Percentiles rank a stretch among this genome's conserved stretches.
Conservation (phyloP, 73 alveolate species). For the Loxodes magnus region DNA sequence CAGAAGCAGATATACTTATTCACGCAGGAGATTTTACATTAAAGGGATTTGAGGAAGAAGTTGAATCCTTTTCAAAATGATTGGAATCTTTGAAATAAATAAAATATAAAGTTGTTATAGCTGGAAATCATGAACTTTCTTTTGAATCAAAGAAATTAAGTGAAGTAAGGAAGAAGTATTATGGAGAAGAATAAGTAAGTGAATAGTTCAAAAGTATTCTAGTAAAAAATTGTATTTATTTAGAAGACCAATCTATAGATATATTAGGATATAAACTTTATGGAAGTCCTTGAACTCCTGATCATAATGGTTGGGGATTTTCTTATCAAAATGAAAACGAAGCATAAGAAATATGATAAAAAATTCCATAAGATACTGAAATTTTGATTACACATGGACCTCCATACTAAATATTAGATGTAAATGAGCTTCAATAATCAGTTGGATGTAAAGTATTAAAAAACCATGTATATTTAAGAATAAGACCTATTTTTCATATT, state of each 20-base stretch:
- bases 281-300: slow-evolving; percentile 23
- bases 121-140: slow-evolving; percentile 26
- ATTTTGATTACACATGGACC: slow-evolving; percentile 31
- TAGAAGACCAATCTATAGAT: slow-evolving; percentile 7
- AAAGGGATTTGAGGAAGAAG: slow-evolving; percentile 6
- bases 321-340: slow-evolving; percentile 5
- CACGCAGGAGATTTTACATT: slow-evolving; percentile 22
- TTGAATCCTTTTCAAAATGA: neutral
- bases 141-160: slow-evolving; percentile 14
- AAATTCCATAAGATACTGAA: slow-evolving; percentile 24
- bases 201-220: neutral
- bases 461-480: neutral
- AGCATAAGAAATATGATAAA: slow-evolving; percentile 10
- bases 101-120: slow-evolving; percentile 16
- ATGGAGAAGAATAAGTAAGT: neutral
- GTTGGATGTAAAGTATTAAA: slow-evolving; percentile 16
- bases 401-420: slow-evolving; percentile 13
- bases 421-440: neutral
- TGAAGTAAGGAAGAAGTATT: neutral
- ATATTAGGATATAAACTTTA: slow-evolving; percentile 11
- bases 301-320: slow-evolving; percentile 20
- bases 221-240: slow-evolving; percentile 13
- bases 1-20: slow-evolving; percentile 15
- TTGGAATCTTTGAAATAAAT: neutral
- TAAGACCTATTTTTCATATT: slow-evolving; percentile 12